A percentile compares a stretch with the other conserved stretches of the same genome.
Conservation (phyloP, 768 basidiomycete genomes). For the Udeniomyces megalosporus region DNA sequence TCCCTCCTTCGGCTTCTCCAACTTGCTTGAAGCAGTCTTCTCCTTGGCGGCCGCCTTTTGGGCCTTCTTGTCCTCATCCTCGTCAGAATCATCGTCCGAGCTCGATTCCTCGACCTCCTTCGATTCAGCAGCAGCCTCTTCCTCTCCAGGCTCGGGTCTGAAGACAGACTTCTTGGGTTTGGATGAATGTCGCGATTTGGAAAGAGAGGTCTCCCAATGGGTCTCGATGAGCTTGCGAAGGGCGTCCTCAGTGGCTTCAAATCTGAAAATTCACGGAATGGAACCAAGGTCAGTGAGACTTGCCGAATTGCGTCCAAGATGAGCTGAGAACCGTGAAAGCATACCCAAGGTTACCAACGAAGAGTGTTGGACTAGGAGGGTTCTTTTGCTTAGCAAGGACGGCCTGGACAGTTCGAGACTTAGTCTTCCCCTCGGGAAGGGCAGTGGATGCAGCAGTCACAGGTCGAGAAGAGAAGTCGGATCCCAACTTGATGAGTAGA, state of each 20-base stretch:
- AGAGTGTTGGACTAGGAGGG: slow-evolving; percentile 7
- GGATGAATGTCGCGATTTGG: slow-evolving; percentile 56
- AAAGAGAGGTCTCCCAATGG: slow-evolving; percentile 2
- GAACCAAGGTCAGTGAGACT: slow-evolving; percentile 6
- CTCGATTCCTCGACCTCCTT: slow-evolving; percentile 44
- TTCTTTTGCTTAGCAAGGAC: slow-evolving; percentile 15
- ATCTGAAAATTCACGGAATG: slow-evolving; percentile 7
- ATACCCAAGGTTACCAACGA: slow-evolving; percentile 16
- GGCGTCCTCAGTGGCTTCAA: slow-evolving; percentile 1
- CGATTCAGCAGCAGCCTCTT: slow-evolving; percentile 24
- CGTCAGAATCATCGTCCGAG: slow-evolving; percentile 30
- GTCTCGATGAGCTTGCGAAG: background rate
- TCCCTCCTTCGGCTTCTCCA: slow-evolving; percentile 15
- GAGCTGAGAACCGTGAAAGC: background rate
- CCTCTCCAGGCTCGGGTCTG: slow-evolving; percentile 5
- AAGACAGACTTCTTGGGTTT: slow-evolving; percentile 28
- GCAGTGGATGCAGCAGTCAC: slow-evolving; percentile 7
- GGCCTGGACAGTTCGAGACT: slow-evolving; percentile 10
- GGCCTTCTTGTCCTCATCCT: slow-evolving; percentile 26
- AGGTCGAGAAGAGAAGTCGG: slow-evolving; percentile 21
- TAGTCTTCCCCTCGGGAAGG: slow-evolving; percentile 13
- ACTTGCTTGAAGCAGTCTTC: slow-evolving; percentile 11
- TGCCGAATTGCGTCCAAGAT: background rate
- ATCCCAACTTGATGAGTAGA: slow-evolving; percentile 85
- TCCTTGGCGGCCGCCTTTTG: slow-evolving; percentile 15